Base-by-base conservation (phyloP, 768 basidiomycete species). In the Leccinum barrowsii region DNA sequence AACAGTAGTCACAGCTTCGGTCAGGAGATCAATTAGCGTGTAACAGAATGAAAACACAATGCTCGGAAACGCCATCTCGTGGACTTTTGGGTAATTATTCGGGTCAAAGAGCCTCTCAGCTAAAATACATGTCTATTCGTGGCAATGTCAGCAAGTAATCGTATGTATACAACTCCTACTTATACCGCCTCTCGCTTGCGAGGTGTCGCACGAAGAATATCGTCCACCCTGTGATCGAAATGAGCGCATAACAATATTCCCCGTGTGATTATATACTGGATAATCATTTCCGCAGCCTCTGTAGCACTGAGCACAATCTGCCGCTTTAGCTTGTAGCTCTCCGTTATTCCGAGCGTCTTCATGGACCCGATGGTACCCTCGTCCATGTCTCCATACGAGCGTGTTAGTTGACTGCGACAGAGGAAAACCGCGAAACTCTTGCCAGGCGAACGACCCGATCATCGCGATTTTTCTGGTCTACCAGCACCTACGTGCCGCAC, bases 231-330 rank as follows among this genome's bases (percentile, higher is more conserved):
- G 58, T 8, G 52, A 28, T 52, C 11, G 17, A 32, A 37, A 58
- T 63, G 50, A 61, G 52, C 40, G 55, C 44, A 35, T 7, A 52
- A 10, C 50, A 35, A 48, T n/a, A 8, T 26, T 28, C 24, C 5
- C 13, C 19, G 52, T 51, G 37, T 7, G 2, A 8, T 8, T 17
- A 73, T 84, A 26, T 75, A 90, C 89, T 96, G 84, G 62, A 99
- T 83, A 65, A 99, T 98, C 96, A 98, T 98, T 79, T 98, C 97
- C 2, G 93, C 90, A 17, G 95, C 97, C 71, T 99, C 97, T 57
- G 87, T 92, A 1, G 97, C 95, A 68, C 93, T 96, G 50, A 91
- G 75, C 4, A 99, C 89, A 1, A 98, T 95, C 74, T 98, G 95
- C 42, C 88, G 80, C 78, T 99, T 99, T 63, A 99, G 80, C 78